These are phyloP conservation scores for Tolypocladium pustulatum DNA, from an alignment of 2,329 filamentous ascomycete species.

Conservation along the genomic window DNA sequence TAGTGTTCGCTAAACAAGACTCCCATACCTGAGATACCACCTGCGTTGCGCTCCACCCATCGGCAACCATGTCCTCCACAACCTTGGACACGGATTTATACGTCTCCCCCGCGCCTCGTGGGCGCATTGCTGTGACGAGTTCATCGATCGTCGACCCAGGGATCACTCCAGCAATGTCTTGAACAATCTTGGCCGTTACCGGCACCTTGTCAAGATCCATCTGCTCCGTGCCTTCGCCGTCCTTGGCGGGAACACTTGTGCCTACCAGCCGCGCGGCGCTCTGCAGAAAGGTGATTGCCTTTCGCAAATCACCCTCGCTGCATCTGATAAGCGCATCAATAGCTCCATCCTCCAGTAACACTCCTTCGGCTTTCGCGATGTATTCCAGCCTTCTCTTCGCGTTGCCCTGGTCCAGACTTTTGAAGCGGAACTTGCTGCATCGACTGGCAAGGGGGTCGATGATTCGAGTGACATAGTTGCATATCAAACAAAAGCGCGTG, in stretches of 20 bases:
- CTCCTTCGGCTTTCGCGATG: conserved; percentile 71
- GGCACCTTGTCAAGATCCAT: conserved; percentile 50
- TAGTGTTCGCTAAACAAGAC: neutral
- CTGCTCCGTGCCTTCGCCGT: conserved; percentile 44
- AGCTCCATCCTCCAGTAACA: conserved; percentile 67
- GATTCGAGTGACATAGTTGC: conserved; percentile 97
- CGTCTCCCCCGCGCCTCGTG: conserved; percentile 48
- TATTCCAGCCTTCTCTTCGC: conserved; percentile 68
- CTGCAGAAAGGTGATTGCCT: conserved; percentile 93
- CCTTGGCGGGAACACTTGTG: conserved; percentile 40
- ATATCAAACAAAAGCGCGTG: conserved; percentile 93
- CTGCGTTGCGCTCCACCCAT: conserved; percentile 93
- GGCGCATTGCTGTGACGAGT: conserved; percentile 67
- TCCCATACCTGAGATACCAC: conserved; percentile 62
- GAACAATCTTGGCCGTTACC: conserved; percentile 70
- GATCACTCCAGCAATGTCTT: conserved; percentile 95
- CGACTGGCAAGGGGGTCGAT: conserved; percentile 90
- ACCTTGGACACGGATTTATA: conserved; percentile 69
- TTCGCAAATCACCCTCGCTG: conserved; percentile 87
- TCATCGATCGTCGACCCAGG: conserved; percentile 61
- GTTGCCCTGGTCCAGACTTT: conserved; percentile 81
- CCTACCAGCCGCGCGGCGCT: conserved; percentile 85
- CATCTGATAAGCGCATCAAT: conserved; percentile 76
- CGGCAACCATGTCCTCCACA: conserved; percentile 84
- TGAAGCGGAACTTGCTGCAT: conserved; percentile 97